Conservation (phyloP, 441 rosid species). For the Pelargonium citronellum region DNA sequence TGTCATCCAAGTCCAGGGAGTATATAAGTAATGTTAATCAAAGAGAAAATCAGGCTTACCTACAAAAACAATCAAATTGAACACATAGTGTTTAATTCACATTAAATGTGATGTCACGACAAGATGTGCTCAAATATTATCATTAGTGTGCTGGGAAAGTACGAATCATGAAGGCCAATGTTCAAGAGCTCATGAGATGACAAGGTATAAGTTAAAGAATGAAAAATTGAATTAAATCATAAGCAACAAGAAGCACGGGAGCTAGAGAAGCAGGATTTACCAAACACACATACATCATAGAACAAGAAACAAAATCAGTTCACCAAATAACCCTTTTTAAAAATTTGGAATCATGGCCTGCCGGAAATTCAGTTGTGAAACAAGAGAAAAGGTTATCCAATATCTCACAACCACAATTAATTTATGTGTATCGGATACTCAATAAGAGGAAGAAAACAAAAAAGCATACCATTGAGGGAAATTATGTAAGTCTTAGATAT, state of each 20-base stretch:
- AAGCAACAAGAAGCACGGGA: not conserved
- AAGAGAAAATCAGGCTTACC: not conserved
- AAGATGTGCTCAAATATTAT: constrained; percentile 3
- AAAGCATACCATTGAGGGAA: not conserved
- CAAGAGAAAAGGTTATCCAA: not conserved
- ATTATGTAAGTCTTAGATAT: not conserved
- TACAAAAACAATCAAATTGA: not conserved
- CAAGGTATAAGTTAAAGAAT: not conserved
- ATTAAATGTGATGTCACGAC: not conserved
- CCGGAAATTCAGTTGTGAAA: not conserved
- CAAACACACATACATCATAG: not conserved
- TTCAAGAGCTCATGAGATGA: not conserved
- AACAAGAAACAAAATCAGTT: not conserved
- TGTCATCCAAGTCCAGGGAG: not conserved
- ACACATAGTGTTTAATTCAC: not conserved
- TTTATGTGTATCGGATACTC: not conserved
- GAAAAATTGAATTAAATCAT: not conserved
- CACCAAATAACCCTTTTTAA: not conserved
- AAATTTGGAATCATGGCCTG: not conserved
- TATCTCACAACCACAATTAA: not conserved
- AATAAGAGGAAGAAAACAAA: too few relatives aligned
- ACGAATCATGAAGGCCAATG: not conserved
- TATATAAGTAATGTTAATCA: not conserved
- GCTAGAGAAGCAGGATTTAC: not conserved
- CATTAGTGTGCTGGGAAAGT: not conserved